A percentile compares a stretch with the other conserved stretches of the same genome.
These are phyloP conservation scores for Thermothelomyces thermophilus DNA, from an alignment of 2,329 filamentous ascomycete species.

Conservation along the genomic window DNA sequence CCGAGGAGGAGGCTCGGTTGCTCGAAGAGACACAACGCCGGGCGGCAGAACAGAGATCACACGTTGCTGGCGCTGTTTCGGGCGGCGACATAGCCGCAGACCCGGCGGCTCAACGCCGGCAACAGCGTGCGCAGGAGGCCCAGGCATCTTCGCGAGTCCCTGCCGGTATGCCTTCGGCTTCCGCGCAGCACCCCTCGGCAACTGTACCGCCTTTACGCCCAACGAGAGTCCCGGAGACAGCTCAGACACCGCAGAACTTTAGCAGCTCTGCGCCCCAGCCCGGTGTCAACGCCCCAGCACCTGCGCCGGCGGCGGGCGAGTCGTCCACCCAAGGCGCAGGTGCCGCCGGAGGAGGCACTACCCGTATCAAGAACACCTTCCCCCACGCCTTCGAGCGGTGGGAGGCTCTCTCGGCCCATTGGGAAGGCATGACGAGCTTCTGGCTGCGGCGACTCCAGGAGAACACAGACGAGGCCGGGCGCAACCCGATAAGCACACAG, in stretches of 20 bases:
- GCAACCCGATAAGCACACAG: conserved; percentile 78
- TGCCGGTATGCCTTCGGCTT: conserved; percentile 11
- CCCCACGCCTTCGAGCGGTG: conserved; percentile 96
- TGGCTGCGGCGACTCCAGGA: conserved; percentile 92
- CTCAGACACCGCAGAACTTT: conserved; percentile 25
- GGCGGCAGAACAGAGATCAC: conserved; percentile 51
- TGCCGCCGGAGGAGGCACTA: too few species aligned
- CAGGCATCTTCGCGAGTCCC: conserved; percentile 18
- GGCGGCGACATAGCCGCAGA: conserved; percentile 31
- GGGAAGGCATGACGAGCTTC: conserved; percentile 95
- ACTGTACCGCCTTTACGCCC: conserved; percentile 22
- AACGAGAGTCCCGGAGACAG: conserved; percentile 24
- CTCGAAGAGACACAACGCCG: conserved; percentile 50
- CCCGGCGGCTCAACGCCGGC: conserved; percentile 30
- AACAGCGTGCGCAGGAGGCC: conserved; percentile 29
- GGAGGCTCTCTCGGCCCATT: conserved; percentile 94
- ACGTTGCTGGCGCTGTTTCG: conserved; percentile 38
- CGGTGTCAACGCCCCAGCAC: conserved; percentile 11
- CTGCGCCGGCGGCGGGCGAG: conserved; percentile 29
- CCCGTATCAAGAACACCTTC: conserved; percentile 63
- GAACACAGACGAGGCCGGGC: conserved; percentile 77
- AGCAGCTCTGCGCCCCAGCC: conserved; percentile 13
- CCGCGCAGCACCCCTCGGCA: conserved; percentile 17
- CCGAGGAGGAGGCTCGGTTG: conserved; percentile 49
- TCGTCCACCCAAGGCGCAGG: conserved; percentile 28